A percentile compares a stretch with the other conserved stretches of the same genome.
These are phyloP conservation scores for Spencermartinsiella ligniputridi DNA, from an alignment of 1,139 yeast genomes.

Conservation along the genomic window DNA sequence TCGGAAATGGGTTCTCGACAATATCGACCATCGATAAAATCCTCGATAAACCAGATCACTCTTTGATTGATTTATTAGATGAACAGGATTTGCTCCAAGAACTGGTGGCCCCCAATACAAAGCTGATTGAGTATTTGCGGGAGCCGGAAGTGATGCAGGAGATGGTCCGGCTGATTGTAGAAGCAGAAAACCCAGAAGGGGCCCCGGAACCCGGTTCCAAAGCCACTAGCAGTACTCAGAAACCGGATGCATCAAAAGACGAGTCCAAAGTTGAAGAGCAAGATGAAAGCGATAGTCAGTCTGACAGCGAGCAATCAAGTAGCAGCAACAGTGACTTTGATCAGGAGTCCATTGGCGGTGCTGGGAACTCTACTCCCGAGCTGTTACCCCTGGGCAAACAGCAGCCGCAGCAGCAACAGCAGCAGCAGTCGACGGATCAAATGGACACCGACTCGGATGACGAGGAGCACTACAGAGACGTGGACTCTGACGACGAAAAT, in stretches of 20 bases:
- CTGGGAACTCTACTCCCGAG: not conserved
- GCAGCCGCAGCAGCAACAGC: not conserved
- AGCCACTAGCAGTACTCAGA: not conserved
- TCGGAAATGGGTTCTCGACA: constrained; percentile 77
- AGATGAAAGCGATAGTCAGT: not conserved
- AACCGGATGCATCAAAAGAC: not conserved
- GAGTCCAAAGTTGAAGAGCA: not conserved
- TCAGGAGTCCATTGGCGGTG: not conserved
- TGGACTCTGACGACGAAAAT: constrained; percentile 41
- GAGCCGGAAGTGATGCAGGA: constrained; percentile 63
- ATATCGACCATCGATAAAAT: constrained; percentile 70
- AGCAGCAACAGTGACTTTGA: not conserved
- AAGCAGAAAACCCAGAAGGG: not conserved
- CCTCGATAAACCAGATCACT: constrained; percentile 52
- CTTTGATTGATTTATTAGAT: constrained; percentile 68
- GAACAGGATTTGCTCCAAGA: constrained; percentile 86
- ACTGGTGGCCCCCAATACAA: constrained; percentile 73
- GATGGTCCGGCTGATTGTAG: constrained; percentile 65
- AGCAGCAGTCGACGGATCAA: constrained; percentile 7
- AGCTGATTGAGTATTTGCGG: constrained; percentile 73
- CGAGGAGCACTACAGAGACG: constrained; percentile 34
- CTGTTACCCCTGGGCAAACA: not conserved
- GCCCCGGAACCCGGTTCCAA: not conserved
- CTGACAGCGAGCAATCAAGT: not conserved
- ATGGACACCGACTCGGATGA: constrained; percentile 12